A percentile compares a stretch with the other conserved stretches of the same genome.
phyloP scores from a whole-genome alignment of 257 asterid species.

The Henckelia pumila region DNA sequence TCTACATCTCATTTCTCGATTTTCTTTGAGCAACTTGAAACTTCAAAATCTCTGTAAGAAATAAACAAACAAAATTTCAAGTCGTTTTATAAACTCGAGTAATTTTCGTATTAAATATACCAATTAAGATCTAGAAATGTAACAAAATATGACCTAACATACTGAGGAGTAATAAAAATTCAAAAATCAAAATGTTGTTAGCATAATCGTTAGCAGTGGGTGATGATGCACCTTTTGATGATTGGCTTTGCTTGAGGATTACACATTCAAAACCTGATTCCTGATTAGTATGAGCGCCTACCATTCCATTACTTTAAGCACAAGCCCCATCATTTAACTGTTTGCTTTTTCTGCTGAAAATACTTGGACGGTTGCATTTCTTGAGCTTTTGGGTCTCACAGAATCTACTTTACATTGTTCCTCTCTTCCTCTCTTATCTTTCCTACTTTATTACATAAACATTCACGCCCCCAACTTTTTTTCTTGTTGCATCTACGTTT shows the following conservation, averaged over 20 bases:
- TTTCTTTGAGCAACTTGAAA: no score
- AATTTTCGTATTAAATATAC: no score
- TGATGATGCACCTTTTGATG: constrained; percentile 15
- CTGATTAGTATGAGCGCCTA: constrained; percentile 30
- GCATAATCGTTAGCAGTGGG: not conserved
- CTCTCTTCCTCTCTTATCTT: not conserved
- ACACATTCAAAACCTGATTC: constrained; percentile 9
- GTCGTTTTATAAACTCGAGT: no score
- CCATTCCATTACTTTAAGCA: constrained; percentile 40
- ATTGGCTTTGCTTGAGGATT: constrained; percentile 16
- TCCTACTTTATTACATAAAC: not conserved
- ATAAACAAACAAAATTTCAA: no score
- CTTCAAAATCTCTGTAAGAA: no score
- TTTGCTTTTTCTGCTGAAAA: constrained; percentile 17
- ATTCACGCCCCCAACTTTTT: not conserved
- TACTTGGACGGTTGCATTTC: constrained; percentile 30
- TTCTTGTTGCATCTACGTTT: not conserved
- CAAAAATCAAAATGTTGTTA: no score
- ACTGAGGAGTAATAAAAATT: no score
- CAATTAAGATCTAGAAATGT: no score
- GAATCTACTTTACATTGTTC: constrained; percentile 16
- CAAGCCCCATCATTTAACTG: constrained; percentile 31
- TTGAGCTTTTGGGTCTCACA: constrained; percentile 7
- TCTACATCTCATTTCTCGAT: no score
- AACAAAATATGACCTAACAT: not conserved